A percentile compares a stretch with the other conserved stretches of the same genome.
These are phyloP conservation scores for Dictyostelium discoideum DNA, from an alignment of 78 protist genomes.

Conservation along the genomic window dicty_2.7 NC_007090.3:1500501-1501000, in stretches of 20 bases:
- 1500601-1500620: constrained; percentile 57
- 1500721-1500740: neutral
- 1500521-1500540: neutral
- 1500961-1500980: constrained; percentile 72
- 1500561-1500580: constrained; percentile 69
- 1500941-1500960: constrained; percentile 23
- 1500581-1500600: constrained; percentile 17
- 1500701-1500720: neutral
- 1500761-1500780: neutral
- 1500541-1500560: neutral
- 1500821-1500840: neutral
- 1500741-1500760: neutral
- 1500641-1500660: constrained; percentile 28
- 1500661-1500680: neutral
- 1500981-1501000: constrained; percentile 65
- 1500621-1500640: constrained; percentile 65
- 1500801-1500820: constrained; percentile 17
- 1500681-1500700: neutral
- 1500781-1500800: neutral
- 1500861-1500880: neutral
- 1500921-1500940: neutral
- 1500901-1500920: neutral
- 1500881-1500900: constrained; percentile 8
- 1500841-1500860: neutral
- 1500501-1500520: constrained; percentile 38